These are phyloP conservation scores for Ceratocystiopsis minuta DNA, from an alignment of 2,329 filamentous ascomycete genomes.

Conservation along the genomic window DNA sequence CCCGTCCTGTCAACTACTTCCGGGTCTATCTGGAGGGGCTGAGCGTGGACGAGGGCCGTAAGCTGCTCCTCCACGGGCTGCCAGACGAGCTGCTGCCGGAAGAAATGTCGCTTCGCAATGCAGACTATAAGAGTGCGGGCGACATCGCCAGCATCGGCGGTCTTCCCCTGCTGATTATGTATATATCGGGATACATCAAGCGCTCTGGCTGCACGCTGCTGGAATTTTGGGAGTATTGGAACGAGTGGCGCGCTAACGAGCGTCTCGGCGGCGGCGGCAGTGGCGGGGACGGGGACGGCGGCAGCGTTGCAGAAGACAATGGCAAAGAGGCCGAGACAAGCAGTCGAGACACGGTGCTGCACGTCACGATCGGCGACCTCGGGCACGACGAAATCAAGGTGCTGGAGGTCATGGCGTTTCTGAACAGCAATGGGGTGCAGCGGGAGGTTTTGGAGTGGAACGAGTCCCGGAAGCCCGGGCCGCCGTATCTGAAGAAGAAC, in stretches of 20 bases:
- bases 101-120: conserved; percentile 5
- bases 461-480: conserved; percentile 2
- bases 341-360: conserved; percentile 2
- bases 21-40: conserved; percentile 4
- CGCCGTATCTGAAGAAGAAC: conserved; percentile 3
- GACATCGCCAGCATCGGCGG: conserved; percentile 5
- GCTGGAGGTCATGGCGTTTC: conserved; percentile 8
- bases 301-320: too few relatives aligned
- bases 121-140: conserved; percentile 6
- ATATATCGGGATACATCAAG: conserved; percentile 8
- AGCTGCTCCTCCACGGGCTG: conserved; percentile 5
- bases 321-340: background rate
- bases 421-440: conserved; percentile 8
- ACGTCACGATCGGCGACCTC: conserved; percentile 5
- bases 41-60: conserved; percentile 5
- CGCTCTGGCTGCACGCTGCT: conserved; percentile 5
- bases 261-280: background rate
- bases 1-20: conserved; percentile 8
- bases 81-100: conserved; percentile 6
- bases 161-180: conserved; percentile 7
- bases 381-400: conserved; percentile 6
- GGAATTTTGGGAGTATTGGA: conserved; percentile 9
- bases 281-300: background rate
- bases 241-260: conserved; percentile 6
- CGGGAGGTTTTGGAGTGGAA: conserved; percentile 7